Evolutionary conservation across 805 yeast genomes (phyloP).

Genomic region (Tetrapisispora taiwanensis): DNA sequence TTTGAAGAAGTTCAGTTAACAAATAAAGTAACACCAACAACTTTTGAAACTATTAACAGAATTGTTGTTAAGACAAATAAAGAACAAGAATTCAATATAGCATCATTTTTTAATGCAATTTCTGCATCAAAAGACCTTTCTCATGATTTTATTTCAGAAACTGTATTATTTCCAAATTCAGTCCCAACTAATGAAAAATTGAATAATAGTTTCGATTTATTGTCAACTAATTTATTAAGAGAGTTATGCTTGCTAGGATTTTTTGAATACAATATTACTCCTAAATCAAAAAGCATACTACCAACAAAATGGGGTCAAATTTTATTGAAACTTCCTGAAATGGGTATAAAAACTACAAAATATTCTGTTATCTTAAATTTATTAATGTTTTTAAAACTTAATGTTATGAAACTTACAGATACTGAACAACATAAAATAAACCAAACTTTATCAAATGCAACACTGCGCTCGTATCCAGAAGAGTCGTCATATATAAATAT

Average conservation of each 20-base stretch:
- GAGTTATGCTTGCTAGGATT: conserved; percentile 43
- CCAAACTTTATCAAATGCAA: conserved; percentile 28
- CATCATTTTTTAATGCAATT: conserved; percentile 19
- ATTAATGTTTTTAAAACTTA: conserved; percentile 37
- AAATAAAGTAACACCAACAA: conserved; percentile 46
- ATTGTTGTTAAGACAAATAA: conserved; percentile 24
- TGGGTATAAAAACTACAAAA: conserved; percentile 24
- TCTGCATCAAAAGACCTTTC: conserved; percentile 26
- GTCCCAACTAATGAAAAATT: conserved; percentile 28
- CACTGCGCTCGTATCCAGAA: conserved; percentile 33
- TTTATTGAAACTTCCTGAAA: conserved; percentile 29
- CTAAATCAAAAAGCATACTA: conserved; percentile 25
- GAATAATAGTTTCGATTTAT: conserved; percentile 40
- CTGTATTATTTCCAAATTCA: conserved; percentile 25
- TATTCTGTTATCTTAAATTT: conserved; percentile 38
- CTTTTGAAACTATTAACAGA: conserved; percentile 34
- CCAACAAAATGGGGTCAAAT: conserved; percentile 45
- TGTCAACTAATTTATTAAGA: conserved; percentile 48
- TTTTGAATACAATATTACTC: conserved; percentile 27
- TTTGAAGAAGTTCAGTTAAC: conserved; percentile 32
- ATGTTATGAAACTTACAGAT: conserved; percentile 32
- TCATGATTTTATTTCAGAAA: conserved; percentile 23
- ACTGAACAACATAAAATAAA: conserved; percentile 26
- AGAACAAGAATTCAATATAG: conserved; percentile 21
- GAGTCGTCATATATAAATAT: conserved; percentile 32